Conservation (phyloP, 1,284 basidiomycete genomes). For the Gomphus bonarii region DNA sequence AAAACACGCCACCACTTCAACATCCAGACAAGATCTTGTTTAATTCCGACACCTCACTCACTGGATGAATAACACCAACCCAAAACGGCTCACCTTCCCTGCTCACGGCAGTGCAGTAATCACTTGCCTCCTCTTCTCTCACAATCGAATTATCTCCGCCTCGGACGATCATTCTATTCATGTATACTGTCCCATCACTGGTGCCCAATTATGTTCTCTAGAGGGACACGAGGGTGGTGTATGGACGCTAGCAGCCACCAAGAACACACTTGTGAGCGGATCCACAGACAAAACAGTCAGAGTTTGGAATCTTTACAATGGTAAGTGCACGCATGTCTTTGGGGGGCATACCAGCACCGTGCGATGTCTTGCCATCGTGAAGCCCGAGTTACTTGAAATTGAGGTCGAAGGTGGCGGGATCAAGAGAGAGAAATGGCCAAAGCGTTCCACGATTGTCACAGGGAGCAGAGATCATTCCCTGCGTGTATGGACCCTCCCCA, state of each 20-base stretch:
- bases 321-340: slow-evolving; percentile 82
- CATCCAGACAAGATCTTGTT: slow-evolving; percentile 83
- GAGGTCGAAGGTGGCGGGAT: slow-evolving; percentile 49
- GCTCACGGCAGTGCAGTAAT: slow-evolving; percentile 87
- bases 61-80: slow-evolving; percentile 67
- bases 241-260: slow-evolving; percentile 81
- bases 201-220: slow-evolving; percentile 62
- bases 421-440: slow-evolving; percentile 69
- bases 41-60: slow-evolving; percentile 77
- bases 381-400: slow-evolving; percentile 71
- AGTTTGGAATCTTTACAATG: slow-evolving; percentile 81
- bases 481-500: slow-evolving; percentile 83
- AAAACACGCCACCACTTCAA: slow-evolving; percentile 46
- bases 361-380: slow-evolving; percentile 81
- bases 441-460: slow-evolving; percentile 82
- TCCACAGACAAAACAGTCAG: slow-evolving; percentile 91
- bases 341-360: slow-evolving; percentile 92
- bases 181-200: slow-evolving; percentile 77
- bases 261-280: slow-evolving; percentile 84
- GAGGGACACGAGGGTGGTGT: slow-evolving; percentile 92
- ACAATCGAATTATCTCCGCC: slow-evolving; percentile 87
- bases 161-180: slow-evolving; percentile 92
- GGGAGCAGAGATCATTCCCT: slow-evolving; percentile 87
- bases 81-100: slow-evolving; percentile 69
- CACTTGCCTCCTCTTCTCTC: slow-evolving; percentile 89